Base-by-base conservation (phyloP, 2,329 filamentous ascomycete species). In the Colletotrichum scovillei region DNA sequence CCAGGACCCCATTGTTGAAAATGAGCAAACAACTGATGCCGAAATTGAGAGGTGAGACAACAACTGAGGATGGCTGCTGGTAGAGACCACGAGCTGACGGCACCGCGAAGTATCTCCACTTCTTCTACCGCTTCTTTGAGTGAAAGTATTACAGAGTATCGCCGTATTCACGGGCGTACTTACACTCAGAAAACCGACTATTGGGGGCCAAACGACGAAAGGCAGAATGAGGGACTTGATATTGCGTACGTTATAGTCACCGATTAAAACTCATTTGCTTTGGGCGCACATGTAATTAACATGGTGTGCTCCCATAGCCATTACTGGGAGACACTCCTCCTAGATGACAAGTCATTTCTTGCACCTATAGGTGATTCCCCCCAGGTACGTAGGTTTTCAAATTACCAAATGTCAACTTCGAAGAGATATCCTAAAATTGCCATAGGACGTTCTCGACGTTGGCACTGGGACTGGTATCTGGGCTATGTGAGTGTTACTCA, bases 401-500 rank as follows among this genome's bases (percentile, higher is more conserved):
- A 7, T 7, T 6, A 52, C 12, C 26, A 35, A 42, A 2, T 3
- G 19, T 35, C 3, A 4, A 32, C 76, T 0, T 26, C 78, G 19
- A 52, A 67, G 2, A 64, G 75, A 4, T 49, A 76, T 22, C 73
- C 68, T 76, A 87, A 30, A 16, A 8, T 52, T 14, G 8, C 3
- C 7, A 80, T 3, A 84, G 65, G 83, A 80, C 69, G 84, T 86
- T 60, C 79, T 84, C 8, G 84, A 86, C 70, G 65, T 86, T 5
- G 84, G 84, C 3, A 85, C 84, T 0, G 84, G 84, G 0, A 86
- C 84, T 2, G 84, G 84, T 0, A 81, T 85, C 8, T 86, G 84
- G 84, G 84, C 83, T 5, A 83, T 86, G 81, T 82, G 76, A 52
- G 78, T 70, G 35, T 16, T 26, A 16, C 8, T 16, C 24, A 4